These are phyloP conservation scores for Casuarina equisetifolia DNA, from an alignment of 306 rosid genomes.

Conservation along the genomic window DNA sequence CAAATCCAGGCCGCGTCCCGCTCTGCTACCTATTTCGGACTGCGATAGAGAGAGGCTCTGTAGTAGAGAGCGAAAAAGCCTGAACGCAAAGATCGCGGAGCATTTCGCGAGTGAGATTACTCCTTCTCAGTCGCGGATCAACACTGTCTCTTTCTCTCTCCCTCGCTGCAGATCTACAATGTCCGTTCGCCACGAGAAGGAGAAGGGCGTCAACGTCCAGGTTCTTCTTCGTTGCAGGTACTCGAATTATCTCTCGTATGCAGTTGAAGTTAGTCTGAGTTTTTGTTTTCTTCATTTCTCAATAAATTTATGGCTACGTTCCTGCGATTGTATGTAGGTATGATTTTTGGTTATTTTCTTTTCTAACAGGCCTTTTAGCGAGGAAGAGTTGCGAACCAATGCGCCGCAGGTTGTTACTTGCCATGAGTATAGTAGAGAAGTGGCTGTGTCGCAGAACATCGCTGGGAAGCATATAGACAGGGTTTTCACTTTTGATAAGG, in stretches of 20 bases:
- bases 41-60: slow-evolving; percentile 6
- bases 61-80: slow-evolving; percentile 11
- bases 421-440: slow-evolving; percentile 75
- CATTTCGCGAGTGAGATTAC: slow-evolving; percentile 22
- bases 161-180: slow-evolving; percentile 37
- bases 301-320: neutral
- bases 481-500: slow-evolving; percentile 93
- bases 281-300: neutral
- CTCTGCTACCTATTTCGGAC: slow-evolving; percentile 35
- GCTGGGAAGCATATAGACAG: slow-evolving; percentile 90
- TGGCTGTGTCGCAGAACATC: slow-evolving; percentile 79
- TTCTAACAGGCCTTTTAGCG: slow-evolving; percentile 74
- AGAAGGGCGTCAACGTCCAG: slow-evolving; percentile 94
- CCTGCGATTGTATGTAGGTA: neutral
- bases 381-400: slow-evolving; percentile 81
- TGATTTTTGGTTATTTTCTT: neutral
- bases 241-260: neutral
- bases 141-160: slow-evolving; percentile 14
- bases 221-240: slow-evolving; percentile 98
- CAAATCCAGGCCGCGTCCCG: slow-evolving; percentile 57
- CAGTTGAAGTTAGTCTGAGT: neutral
- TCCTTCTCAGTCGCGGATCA: slow-evolving; percentile 38
- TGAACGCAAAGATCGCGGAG: neutral
- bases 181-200: slow-evolving; percentile 84
- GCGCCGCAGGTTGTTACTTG: slow-evolving; percentile 90